These are phyloP conservation scores for Fomitopsis serialis DNA, from an alignment of 768 basidiomycete genomes.

Conservation along the genomic window DNA sequence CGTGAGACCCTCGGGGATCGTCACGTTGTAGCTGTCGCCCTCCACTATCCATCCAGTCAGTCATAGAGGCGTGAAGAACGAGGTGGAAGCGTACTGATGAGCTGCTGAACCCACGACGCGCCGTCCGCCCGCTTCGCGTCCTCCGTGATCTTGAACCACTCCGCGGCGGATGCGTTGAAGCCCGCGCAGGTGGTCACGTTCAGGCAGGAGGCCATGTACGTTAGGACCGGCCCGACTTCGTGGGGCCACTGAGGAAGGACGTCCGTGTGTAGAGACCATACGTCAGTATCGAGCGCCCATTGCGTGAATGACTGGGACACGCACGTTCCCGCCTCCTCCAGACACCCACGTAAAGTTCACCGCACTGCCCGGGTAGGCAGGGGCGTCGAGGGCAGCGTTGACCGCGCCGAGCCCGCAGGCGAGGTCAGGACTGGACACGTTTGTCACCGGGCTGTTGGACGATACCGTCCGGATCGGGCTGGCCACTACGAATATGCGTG, in stretches of 20 bases:
- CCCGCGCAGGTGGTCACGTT: constrained; percentile 48
- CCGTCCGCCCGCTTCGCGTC: constrained; percentile 20
- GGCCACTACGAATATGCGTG: constrained; percentile 2
- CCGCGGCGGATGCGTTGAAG: constrained; percentile 52
- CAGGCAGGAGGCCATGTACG: constrained; percentile 65
- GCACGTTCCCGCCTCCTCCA: constrained; percentile 28
- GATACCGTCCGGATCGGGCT: constrained; percentile 37
- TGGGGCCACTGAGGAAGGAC: constrained; percentile 40
- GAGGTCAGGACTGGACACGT: constrained; percentile 44
- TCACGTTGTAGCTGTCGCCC: constrained; percentile 20
- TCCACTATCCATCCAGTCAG: constrained; percentile 14
- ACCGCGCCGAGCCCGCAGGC: constrained; percentile 56
- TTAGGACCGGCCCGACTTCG: constrained; percentile 65
- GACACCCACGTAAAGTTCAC: constrained; percentile 53
- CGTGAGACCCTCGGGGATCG: constrained; percentile 39
- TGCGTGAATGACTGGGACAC: not conserved
- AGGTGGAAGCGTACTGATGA: constrained; percentile 19
- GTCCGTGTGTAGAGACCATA: not conserved
- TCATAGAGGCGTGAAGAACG: no score
- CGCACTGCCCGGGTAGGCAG: constrained; percentile 54
- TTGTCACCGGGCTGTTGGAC: constrained; percentile 43
- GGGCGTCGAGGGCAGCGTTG: constrained; percentile 40
- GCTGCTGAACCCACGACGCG: constrained; percentile 24
- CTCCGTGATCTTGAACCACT: constrained; percentile 64
- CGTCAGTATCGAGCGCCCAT: constrained; percentile 15